Base-by-base conservation (phyloP, 2,329 filamentous ascomycete genomes). In the Neonectria ditissima region DNA sequence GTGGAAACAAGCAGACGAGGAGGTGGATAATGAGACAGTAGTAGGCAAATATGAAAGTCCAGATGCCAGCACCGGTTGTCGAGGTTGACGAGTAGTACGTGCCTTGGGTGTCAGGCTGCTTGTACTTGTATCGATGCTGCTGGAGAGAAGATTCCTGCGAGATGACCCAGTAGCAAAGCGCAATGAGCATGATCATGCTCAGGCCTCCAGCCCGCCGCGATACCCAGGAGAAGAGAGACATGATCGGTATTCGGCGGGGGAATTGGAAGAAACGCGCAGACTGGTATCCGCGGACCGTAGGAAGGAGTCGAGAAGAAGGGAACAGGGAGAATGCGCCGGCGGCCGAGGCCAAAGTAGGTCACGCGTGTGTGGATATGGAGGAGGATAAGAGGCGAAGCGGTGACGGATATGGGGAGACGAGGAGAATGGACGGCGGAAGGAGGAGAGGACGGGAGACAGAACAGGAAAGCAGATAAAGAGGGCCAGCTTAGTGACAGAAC, bases 11-110 rank as follows among this genome's bases (percentile, higher is more conserved):
- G 66, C 87, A 86, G 70, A 91, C 88, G 57, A 91, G 80, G 57
- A 88, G 61, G 75, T 92, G 90, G 59, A 92, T 85, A 34, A 90
- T 74, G 18, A 92, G 80, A 55, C 86, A 88, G 77, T 92, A 92
- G 72, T 87, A 88, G 53, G 88, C 83, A 71, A 90, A 91, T 30
- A 87, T 32, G 52, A 82, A 75, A 14, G 85, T 86, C 81, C 80
- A 86, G 51, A 82, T 72, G 32, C 85, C 84, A 41, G 79, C 82
- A 28, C 84, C 83, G 39, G 78, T 71, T 1, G 69, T 67, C 4
- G 75, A 67, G 3, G 73, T 68, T 14, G 76, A 74, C 11, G 77
- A 73, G 47, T 78, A 73, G 67, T 76, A 66, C 13, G 66, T 65
- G 26, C 58, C 66, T 65, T 76, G 73, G 66, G 67, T 79, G 68